phyloP scores from a whole-genome alignment of 306 rosid species.

The Trifolium dubium region DNA sequence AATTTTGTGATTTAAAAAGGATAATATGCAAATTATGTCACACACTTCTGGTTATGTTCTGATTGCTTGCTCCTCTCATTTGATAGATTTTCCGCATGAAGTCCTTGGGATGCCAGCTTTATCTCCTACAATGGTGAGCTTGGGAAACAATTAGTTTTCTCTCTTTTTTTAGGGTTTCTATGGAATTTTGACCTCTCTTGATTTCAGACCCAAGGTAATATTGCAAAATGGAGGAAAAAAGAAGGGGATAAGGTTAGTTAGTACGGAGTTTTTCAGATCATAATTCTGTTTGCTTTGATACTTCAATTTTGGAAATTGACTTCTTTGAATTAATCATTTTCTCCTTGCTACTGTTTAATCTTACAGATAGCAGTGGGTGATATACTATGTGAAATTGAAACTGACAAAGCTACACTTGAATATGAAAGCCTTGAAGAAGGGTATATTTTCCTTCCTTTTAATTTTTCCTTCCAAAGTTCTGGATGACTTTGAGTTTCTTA shows the following conservation, averaged over 20 bases:
- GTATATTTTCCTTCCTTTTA: constrained; percentile 50
- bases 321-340: constrained; percentile 40
- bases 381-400: constrained; percentile 91
- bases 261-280: constrained; percentile 38
- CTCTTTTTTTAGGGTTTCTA: constrained; percentile 37
- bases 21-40: constrained; percentile 25
- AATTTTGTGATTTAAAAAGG: constrained; percentile 26
- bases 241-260: constrained; percentile 94
- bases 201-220: constrained; percentile 88
- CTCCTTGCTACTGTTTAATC: constrained; percentile 43
- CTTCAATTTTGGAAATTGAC: constrained; percentile 32
- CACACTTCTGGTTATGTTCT: constrained; percentile 27
- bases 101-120: constrained; percentile 92
- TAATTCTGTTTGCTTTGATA: constrained; percentile 36
- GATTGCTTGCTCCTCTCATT: constrained; percentile 11
- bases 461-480: constrained; percentile 20
- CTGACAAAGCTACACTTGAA: constrained; percentile 96
- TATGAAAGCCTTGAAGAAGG: constrained; percentile 98
- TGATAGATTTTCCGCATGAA: constrained; percentile 67
- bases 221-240: constrained; percentile 87
- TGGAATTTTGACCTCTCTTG: constrained; percentile 41
- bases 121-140: constrained; percentile 97
- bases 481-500: constrained; percentile 29
- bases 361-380: constrained; percentile 93
- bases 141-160: constrained; percentile 20